Conservation (phyloP, 495 filamentous ascomycete species). For the Aspergillus bridgeri region DNA sequence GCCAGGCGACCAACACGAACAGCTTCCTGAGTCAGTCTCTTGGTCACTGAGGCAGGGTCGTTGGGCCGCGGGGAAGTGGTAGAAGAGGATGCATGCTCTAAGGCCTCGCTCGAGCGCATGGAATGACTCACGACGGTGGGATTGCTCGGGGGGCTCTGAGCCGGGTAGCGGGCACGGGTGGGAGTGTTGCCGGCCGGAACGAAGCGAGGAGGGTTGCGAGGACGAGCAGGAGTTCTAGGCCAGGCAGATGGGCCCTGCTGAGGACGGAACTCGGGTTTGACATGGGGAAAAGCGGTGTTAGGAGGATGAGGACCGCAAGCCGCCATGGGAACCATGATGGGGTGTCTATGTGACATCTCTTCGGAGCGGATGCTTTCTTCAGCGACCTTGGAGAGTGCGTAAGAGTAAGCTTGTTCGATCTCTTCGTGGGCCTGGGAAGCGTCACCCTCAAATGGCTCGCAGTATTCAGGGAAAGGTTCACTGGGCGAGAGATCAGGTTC, state of each 20-base stretch:
- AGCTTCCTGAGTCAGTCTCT: not conserved
- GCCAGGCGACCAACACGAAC: not conserved
- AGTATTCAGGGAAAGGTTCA: conserved; percentile 37
- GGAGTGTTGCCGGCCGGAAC: not conserved
- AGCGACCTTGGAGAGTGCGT: conserved; percentile 24
- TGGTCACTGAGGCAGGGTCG: not conserved
- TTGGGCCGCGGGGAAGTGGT: not conserved
- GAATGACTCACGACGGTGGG: not conserved
- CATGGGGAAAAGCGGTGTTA: not conserved
- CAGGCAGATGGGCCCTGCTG: not conserved
- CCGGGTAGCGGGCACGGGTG: not conserved
- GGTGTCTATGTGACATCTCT: not conserved
- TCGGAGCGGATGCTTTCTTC: conserved; percentile 17
- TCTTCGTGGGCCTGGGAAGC: conserved; percentile 1
- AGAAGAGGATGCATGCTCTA: not conserved
- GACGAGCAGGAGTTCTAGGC: not conserved
- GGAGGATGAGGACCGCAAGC: too few relatives aligned
- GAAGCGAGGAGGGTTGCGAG: not conserved
- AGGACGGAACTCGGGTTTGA: not conserved
- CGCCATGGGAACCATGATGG: not conserved
- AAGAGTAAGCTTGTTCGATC: conserved; percentile 18
- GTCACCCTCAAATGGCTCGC: conserved; percentile 18
- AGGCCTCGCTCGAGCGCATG: not conserved
- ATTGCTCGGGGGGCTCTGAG: not conserved
- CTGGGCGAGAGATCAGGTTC: not conserved